Base-by-base conservation (phyloP, 345 rosid genomes). In the Cardamine chenopodiifolia region DNA sequence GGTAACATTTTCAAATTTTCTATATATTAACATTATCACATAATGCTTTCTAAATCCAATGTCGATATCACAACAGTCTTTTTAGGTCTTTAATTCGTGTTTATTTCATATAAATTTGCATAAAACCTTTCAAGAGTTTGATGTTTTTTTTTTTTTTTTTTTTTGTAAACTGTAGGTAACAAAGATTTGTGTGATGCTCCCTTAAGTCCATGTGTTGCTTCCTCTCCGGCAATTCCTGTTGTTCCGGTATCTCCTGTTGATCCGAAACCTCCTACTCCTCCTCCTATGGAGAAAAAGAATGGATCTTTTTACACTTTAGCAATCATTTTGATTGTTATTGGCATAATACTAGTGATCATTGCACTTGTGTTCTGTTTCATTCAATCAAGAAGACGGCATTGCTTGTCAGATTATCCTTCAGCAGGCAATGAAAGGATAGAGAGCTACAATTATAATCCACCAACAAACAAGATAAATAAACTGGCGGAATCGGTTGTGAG, bases 151-250 rank as follows among this genome's bases (percentile, higher is more conserved):
- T n/a, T n/a, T n/a, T n/a, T 28, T 64, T 45, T 17, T 3, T 15
- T 70, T 65, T 34, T 77, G 50, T 48, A 29, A 23, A 50, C 64
- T 72, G 64, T 82, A 90, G 96, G 93, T 19, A 90, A 90, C 76
- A 86, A 74, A 66, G 81, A 68, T 25, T 79, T 88, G 6, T 88
- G 96, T 26, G 93, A 82, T 17, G 68, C 74, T 37, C 96, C 96
- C 28, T 71, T 90, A 39, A 64, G 65, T 3, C 64, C 81, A 7
- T 90, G 93, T 76, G 9, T 55, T 12, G 0, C 15, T 66, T 25
- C 65, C 22, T 10, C 79, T 13, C 59, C 81, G 8, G 9, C 1
- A n/a, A 6, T 8, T 31, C 72, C 72, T 5, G 12, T 11, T 67
- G 37, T 22, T 35, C 70, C 70, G 18, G 55, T 56, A 17, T 4